phyloP scores from a whole-genome alignment of 768 basidiomycete genomes.

The Tricholoma sp. region DNA sequence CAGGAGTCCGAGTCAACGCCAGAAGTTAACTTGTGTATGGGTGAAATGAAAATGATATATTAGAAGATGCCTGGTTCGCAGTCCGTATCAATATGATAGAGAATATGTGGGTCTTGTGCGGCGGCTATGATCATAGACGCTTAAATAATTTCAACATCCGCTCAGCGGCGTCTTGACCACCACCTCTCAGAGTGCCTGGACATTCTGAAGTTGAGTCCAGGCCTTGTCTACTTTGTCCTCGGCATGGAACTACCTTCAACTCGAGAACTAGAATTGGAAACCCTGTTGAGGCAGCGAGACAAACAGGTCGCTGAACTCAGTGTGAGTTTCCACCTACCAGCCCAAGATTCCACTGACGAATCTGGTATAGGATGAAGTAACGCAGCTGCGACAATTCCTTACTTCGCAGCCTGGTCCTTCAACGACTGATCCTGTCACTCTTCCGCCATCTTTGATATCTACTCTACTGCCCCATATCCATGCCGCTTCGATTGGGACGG shows the following conservation, averaged over 20 bases:
- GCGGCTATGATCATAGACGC: neutral
- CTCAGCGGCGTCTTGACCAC: constrained; percentile 10
- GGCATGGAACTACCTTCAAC: constrained; percentile 67
- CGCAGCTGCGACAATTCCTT: constrained; percentile 61
- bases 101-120: neutral
- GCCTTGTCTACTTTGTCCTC: constrained; percentile 8
- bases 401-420: constrained; percentile 54
- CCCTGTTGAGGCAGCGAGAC: constrained; percentile 71
- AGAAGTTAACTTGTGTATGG: neutral
- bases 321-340: constrained; percentile 38
- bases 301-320: constrained; percentile 64
- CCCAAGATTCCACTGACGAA: constrained; percentile 6
- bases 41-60: too few relatives aligned
- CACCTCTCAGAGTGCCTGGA: constrained; percentile 8
- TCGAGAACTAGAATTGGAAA: constrained; percentile 79
- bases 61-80: neutral
- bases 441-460: constrained; percentile 68
- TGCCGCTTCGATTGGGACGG: constrained; percentile 27
- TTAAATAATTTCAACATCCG: constrained; percentile 12
- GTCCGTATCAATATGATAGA: too few relatives aligned
- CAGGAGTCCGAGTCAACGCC: too few relatives aligned
- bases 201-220: constrained; percentile 5
- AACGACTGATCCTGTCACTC: constrained; percentile 55
- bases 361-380: constrained; percentile 61
- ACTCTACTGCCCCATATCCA: constrained; percentile 65